Base-by-base conservation (phyloP, 2,329 filamentous ascomycete species). In the Pseudogymnoascus sp. region DNA sequence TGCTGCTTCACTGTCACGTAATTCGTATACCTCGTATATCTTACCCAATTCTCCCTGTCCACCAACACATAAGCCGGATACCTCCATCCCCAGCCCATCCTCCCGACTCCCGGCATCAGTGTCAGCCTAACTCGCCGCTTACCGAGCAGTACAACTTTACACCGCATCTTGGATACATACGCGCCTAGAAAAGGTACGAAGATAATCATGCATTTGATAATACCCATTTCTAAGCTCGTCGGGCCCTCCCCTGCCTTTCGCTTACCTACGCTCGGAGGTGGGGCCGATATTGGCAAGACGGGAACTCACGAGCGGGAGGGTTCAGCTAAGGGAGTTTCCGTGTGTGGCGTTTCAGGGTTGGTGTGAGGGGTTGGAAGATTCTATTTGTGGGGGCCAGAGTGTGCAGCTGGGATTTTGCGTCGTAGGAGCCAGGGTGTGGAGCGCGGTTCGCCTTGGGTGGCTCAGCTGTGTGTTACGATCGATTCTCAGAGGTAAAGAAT, bases 11-110 rank as follows among this genome's bases (percentile, higher is more conserved):
- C 45, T 4, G 25, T 52, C 45, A 52, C 45, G 45, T 52, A 52
- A 52, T 28, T 52, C 45, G 45, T 55, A 55, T 55, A 18, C 25
- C 28, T 52, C 45, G 45, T 55, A 55, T 55, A 12, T n/a, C n/a
- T 18, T 16, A 6, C n/a, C 25, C 4, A 25, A 31, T 55, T n/a
- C 21, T 8, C 5, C 12, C 21, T 14, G 2, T n/a, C 2, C 25
- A 55, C 14, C 25, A 52, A 11, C n/a, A 31, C 25, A 55, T 55
- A 55, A 55, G 25, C n/a, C 25, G 45, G 45, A n/a, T 18, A 9
- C 18, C 25, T 18, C 25, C 45, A 55, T 55, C 7, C 9, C 12
- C 8, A 52, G 43, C 14, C 23, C 23, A 9, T 4, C 4, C 1
- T 18, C 45, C 45, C 25, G 8, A 31, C 7, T 31, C 45, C 4